Evolutionary conservation across 768 basidiomycete genomes (phyloP).

Genomic region (Podaxis carcinomalis): DNA sequence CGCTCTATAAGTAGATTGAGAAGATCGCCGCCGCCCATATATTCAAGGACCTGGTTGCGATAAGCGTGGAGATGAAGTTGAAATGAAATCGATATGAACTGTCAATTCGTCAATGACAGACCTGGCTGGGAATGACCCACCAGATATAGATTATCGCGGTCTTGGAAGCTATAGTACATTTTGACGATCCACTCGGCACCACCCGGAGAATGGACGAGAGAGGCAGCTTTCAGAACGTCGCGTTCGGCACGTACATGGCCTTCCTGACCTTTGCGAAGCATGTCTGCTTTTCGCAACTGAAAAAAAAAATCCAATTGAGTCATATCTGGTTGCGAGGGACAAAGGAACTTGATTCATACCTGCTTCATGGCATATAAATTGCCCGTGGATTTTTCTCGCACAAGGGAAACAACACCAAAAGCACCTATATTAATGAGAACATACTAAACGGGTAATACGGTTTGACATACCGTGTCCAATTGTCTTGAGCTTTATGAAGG

Average conservation of each 20-base stretch:
- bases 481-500: slow-evolving; percentile 87
- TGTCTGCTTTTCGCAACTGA: slow-evolving; percentile 82
- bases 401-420: slow-evolving; percentile 94
- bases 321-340: slow-evolving; percentile 13
- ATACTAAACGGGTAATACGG: slow-evolving; percentile 21
- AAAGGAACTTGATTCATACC: slow-evolving; percentile 35
- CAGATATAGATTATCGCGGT: slow-evolving; percentile 92
- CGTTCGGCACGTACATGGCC: slow-evolving; percentile 96
- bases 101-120: slow-evolving; percentile 26
- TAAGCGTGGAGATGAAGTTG: slow-evolving; percentile 21
- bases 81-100: slow-evolving; percentile 58
- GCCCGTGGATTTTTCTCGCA: slow-evolving; percentile 75
- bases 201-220: slow-evolving; percentile 67
- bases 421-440: slow-evolving; percentile 55
- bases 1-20: slow-evolving; percentile 92
- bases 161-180: slow-evolving; percentile 91
- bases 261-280: slow-evolving; percentile 96
- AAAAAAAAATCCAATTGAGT: slow-evolving; percentile 15
- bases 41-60: slow-evolving; percentile 73
- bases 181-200: slow-evolving; percentile 92
- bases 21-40: slow-evolving; percentile 95
- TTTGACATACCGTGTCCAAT: slow-evolving; percentile 78
- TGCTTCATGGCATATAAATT: slow-evolving; percentile 96
- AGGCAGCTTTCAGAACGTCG: slow-evolving; percentile 89
- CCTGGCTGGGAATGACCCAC: slow-evolving; percentile 42